Evolutionary conservation across 805 yeast species (phyloP), one percentile per base, ranked within the genome.

Genomic region (Barnettozyma salicaria): DNA sequence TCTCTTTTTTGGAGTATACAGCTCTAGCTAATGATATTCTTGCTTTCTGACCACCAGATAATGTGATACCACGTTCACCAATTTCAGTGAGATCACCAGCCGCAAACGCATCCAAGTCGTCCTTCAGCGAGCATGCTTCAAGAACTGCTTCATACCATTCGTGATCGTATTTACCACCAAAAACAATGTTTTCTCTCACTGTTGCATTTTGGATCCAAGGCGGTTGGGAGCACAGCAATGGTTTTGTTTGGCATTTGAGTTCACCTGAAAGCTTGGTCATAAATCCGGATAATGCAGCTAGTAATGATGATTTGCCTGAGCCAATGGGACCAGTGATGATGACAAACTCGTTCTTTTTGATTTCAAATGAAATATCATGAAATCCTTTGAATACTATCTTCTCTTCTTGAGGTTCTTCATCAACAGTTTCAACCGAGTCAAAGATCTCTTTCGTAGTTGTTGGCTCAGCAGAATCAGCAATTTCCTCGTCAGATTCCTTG

Each of bases 171-270:
- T 63, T 64, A 10, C 45, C 39, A 3, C 90, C 89, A 56, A 81
- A 82, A 21, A 65, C 20, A 36, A 81, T 79, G 50, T 81, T 81
- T 16, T 80, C 84, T 47, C 67, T 70, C 19, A 82, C 72, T 0
- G 89, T 80, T 4, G 80, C 74, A 56, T 81, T 84, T 50, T 80
- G 85, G 33, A 83, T 74, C 92, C 92, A 83, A 18, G 85, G 86
- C 21, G 85, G 86, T 26, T 66, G 67, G 22, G 66, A 48, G 65
- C 78, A 63, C 19, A 74, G 52, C 22, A 76, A 53, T 8, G 73
- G 44, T 0, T 68, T 53, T 3, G 84, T 83, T 37, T 67, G 61
- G 13, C 68, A 64, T 11, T 54, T 47, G 8, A 81, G 60, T 0
- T 53, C 20, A n/a, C 94, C 94, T 0, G 47, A 21, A 0, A 52